phyloP scores from a whole-genome alignment of 1,139 yeast genomes.

The Taphrina confusa region DNA sequence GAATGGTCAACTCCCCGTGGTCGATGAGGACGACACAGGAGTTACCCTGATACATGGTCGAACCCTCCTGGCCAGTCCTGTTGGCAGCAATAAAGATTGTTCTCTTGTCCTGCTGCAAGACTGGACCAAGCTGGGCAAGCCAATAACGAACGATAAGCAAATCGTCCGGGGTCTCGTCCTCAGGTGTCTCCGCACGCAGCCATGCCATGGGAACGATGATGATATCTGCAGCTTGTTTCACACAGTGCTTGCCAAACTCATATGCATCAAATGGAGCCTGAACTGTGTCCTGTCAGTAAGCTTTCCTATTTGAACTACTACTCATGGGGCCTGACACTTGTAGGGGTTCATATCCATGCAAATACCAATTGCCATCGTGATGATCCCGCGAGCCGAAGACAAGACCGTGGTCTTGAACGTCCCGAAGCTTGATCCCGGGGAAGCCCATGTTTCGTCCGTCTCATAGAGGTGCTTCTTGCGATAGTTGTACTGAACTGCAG shows the following conservation, averaged over 20 bases:
- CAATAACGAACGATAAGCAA: conserved; percentile 59
- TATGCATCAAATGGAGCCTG: conserved; percentile 66
- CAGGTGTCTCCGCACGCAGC: conserved; percentile 49
- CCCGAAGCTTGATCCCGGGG: conserved; percentile 58
- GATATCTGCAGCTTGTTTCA: conserved; percentile 54
- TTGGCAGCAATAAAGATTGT: conserved; percentile 58
- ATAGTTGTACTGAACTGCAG: conserved; percentile 69
- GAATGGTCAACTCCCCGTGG: conserved; percentile 27
- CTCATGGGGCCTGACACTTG: too few relatives aligned
- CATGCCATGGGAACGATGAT: conserved; percentile 86
- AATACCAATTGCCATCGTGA: conserved; percentile 67
- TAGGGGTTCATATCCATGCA: conserved; percentile 95
- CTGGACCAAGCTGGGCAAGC: conserved; percentile 71
- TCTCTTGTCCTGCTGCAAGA: conserved; percentile 48
- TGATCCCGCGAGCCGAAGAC: conserved; percentile 42
- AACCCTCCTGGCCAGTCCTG: conserved; percentile 72
- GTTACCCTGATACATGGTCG: conserved; percentile 72
- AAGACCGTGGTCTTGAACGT: not conserved
- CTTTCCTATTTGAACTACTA: conserved; percentile 43
- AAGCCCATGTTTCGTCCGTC: conserved; percentile 79
- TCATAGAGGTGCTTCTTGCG: conserved; percentile 76
- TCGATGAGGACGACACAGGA: conserved; percentile 38
- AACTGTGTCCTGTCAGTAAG: not conserved
- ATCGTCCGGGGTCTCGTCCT: conserved; percentile 46
- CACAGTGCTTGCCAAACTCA: conserved; percentile 65